Evolutionary conservation across 106 monocot species (phyloP).

Genomic region (Amphibolis antarctica): DNA sequence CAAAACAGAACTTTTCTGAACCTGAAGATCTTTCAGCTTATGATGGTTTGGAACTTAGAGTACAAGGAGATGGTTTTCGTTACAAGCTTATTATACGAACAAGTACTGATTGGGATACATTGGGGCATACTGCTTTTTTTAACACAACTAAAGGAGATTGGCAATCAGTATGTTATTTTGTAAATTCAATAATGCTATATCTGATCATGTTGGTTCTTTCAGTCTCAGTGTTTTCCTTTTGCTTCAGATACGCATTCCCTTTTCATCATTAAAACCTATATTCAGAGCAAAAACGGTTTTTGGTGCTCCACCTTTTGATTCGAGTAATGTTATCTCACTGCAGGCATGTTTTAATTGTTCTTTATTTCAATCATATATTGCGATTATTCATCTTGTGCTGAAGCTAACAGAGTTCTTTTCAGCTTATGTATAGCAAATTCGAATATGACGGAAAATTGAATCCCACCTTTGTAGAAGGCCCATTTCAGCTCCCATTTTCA

Average conservation of each 20-base stretch:
- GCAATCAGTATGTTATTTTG: slow-evolving; percentile 49
- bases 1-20: slow-evolving; percentile 60
- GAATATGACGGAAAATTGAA: slow-evolving; percentile 96
- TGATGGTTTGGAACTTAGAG: slow-evolving; percentile 78
- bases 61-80: slow-evolving; percentile 77
- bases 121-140: slow-evolving; percentile 86
- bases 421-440: slow-evolving; percentile 99
- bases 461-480: slow-evolving; percentile 76
- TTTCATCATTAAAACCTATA: slow-evolving; percentile 73
- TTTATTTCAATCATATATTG: not conserved
- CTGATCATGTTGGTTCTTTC: not conserved
- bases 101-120: slow-evolving; percentile 80
- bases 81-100: slow-evolving; percentile 88
- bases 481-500: slow-evolving; percentile 85
- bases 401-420: slow-evolving; percentile 6
- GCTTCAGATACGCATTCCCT: slow-evolving; percentile 68
- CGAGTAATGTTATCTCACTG: slow-evolving; percentile 56
- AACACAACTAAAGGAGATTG: slow-evolving; percentile 70
- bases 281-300: slow-evolving; percentile 69
- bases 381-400: not conserved
- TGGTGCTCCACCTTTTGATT: slow-evolving; percentile 79
- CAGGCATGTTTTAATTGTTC: slow-evolving; percentile 32
- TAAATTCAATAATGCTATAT: not conserved
- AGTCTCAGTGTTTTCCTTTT: not conserved
- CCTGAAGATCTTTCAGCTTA: slow-evolving; percentile 95